phyloP scores from a whole-genome alignment of 306 rosid species.

The Lathyrus tuberosus region DNA sequence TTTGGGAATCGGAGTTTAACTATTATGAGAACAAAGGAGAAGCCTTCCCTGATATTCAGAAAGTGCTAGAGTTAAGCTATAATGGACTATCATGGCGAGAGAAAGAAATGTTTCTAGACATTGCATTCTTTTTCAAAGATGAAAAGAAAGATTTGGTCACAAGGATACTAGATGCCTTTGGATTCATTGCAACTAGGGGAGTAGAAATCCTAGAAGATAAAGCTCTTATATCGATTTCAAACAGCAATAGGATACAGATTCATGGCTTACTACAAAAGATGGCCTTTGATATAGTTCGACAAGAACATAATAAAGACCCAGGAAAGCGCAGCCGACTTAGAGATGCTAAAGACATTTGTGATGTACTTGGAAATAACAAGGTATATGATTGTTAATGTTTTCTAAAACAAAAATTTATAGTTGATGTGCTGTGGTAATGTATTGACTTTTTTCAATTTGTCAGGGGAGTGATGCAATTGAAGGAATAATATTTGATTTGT shows the following conservation, averaged over 20 bases:
- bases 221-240: conserved; percentile 32
- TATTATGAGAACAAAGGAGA: not conserved
- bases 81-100: not conserved
- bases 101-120: conserved; percentile 27
- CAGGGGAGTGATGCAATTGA: conserved; percentile 34
- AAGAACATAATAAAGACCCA: not conserved
- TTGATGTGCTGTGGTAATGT: not conserved
- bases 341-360: conserved; percentile 6
- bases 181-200: conserved; percentile 8
- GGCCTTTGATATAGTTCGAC: conserved; percentile 34
- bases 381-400: not conserved
- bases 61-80: conserved; percentile 11
- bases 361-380: conserved; percentile 28
- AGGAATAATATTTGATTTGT: conserved; percentile 21
- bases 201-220: conserved; percentile 28
- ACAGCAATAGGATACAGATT: conserved; percentile 21
- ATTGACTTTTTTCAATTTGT: not conserved
- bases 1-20: conserved; percentile 4
- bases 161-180: conserved; percentile 32
- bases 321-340: conserved; percentile 17
- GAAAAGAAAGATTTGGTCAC: not conserved
- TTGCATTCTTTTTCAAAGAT: conserved; percentile 39
- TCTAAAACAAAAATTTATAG: not conserved
- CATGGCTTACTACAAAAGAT: conserved; percentile 43
- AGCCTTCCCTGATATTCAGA: not conserved